phyloP scores from a whole-genome alignment of 2,329 filamentous ascomycete species.

The Rhynchosporium secalis region DNA sequence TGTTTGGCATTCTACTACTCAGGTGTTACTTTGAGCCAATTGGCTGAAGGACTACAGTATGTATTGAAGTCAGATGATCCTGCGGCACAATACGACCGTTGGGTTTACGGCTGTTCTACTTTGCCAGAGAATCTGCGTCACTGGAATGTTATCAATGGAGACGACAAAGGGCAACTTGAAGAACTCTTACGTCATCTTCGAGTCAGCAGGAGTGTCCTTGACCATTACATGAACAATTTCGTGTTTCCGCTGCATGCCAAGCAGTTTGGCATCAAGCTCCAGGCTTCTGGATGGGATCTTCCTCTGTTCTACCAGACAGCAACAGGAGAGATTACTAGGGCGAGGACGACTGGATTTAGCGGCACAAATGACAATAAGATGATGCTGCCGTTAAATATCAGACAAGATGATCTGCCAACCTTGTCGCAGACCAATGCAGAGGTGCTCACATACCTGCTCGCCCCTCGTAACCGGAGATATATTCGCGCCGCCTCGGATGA shows the following conservation, averaged over 20 bases:
- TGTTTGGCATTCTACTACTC: slow-evolving; percentile 67
- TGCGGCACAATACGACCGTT: slow-evolving; percentile 54
- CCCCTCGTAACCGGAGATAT: slow-evolving; percentile 50
- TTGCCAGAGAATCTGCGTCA: slow-evolving; percentile 50
- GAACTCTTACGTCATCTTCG: slow-evolving; percentile 53
- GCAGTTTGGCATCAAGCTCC: slow-evolving; percentile 63
- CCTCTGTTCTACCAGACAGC: slow-evolving; percentile 45
- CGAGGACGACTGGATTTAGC: slow-evolving; percentile 65
- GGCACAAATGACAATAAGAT: slow-evolving; percentile 67
- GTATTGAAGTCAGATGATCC: slow-evolving; percentile 57
- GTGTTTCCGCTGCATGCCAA: slow-evolving; percentile 67
- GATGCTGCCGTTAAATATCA: slow-evolving; percentile 61
- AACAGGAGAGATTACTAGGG: neutral
- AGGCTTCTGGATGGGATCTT: slow-evolving; percentile 68
- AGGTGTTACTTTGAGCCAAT: slow-evolving; percentile 52
- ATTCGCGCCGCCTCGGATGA: slow-evolving; percentile 39
- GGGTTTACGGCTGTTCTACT: slow-evolving; percentile 43
- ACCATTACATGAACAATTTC: slow-evolving; percentile 63
- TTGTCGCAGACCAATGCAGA: slow-evolving; percentile 63
- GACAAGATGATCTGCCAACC: slow-evolving; percentile 57
- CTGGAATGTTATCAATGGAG: slow-evolving; percentile 59
- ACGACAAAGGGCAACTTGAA: slow-evolving; percentile 53
- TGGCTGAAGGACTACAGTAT: slow-evolving; percentile 41
- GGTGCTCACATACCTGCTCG: slow-evolving; percentile 58
- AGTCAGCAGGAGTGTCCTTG: slow-evolving; percentile 51